phyloP scores from a whole-genome alignment of 2,329 filamentous ascomycete species.

The Sporothrix euskadiensis region DNA sequence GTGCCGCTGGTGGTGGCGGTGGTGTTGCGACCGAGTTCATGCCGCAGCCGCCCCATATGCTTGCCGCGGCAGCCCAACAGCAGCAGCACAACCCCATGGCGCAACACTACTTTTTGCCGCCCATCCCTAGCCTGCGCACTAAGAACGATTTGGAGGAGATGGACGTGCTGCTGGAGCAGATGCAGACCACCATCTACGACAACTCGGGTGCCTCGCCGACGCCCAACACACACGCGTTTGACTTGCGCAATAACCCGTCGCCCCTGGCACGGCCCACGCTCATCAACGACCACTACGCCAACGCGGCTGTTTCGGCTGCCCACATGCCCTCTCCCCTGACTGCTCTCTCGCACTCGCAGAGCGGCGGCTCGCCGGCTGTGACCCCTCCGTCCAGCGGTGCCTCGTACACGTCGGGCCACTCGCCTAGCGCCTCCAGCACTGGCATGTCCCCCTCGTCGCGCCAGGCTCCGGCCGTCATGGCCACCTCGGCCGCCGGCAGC shows the following conservation, averaged over 20 bases:
- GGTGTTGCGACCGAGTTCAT: slow-evolving; percentile 60
- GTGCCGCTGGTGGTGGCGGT: slow-evolving; percentile 38
- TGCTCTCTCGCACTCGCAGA: slow-evolving; percentile 53
- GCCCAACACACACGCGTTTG: slow-evolving; percentile 67
- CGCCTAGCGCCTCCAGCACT: slow-evolving; percentile 69
- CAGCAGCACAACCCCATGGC: slow-evolving; percentile 60
- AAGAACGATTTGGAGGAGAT: slow-evolving; percentile 94
- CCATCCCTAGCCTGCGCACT: slow-evolving; percentile 83
- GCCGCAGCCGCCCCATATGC: slow-evolving; percentile 53
- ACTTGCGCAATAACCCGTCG: slow-evolving; percentile 54
- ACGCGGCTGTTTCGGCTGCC: slow-evolving; percentile 47
- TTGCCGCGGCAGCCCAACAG: slow-evolving; percentile 42
- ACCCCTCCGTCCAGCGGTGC: slow-evolving; percentile 74
- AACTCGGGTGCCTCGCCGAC: slow-evolving; percentile 81
- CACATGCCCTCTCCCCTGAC: slow-evolving; percentile 63
- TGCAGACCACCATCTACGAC: slow-evolving; percentile 95
- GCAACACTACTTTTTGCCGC: slow-evolving; percentile 83
- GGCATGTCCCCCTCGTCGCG: slow-evolving; percentile 68
- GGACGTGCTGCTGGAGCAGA: slow-evolving; percentile 91
- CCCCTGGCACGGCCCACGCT: slow-evolving; percentile 38
- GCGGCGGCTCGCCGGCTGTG: slow-evolving; percentile 68
- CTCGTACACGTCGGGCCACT: slow-evolving; percentile 77
- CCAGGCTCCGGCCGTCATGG: slow-evolving; percentile 43
- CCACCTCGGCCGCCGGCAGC: slow-evolving; percentile 55
- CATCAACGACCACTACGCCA: slow-evolving; percentile 39